A percentile compares a stretch with the other conserved stretches of the same genome.
These are phyloP conservation scores for Geotrichum restrictum DNA, from an alignment of 1,139 yeast species.

Conservation along the genomic window DNA sequence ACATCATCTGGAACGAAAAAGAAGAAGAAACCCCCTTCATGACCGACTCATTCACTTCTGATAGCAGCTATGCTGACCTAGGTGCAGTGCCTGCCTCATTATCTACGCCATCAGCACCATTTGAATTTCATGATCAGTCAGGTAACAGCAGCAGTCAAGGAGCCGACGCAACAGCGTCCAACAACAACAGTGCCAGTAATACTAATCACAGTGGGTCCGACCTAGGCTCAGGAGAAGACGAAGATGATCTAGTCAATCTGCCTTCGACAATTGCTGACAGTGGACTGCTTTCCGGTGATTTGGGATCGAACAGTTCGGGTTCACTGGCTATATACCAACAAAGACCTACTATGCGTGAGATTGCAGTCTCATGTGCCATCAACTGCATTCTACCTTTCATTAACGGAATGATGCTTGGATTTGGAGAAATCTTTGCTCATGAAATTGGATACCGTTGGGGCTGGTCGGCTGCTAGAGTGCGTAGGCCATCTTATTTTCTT, in stretches of 20 bases:
- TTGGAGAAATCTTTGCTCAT: conserved; percentile 93
- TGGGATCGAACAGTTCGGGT: background rate
- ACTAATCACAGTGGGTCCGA: too few species aligned
- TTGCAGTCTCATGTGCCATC: conserved; percentile 44
- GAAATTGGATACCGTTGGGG: conserved; percentile 80
- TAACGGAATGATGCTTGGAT: conserved; percentile 93
- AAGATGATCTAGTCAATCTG: background rate
- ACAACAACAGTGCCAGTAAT: background rate
- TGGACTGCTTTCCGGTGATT: background rate
- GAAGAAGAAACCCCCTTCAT: too few species aligned
- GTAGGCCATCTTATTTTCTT: conserved; percentile 21
- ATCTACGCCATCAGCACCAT: background rate
- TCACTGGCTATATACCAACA: background rate
- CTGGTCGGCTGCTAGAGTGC: conserved; percentile 72
- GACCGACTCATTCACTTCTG: background rate
- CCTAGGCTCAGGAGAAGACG: background rate
- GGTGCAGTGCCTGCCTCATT: background rate
- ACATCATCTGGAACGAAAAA: too few species aligned
- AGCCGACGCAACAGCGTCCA: background rate
- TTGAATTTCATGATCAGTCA: background rate
- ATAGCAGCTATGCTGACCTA: conserved; percentile 1
- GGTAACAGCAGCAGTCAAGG: background rate
- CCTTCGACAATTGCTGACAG: conserved; percentile 1
- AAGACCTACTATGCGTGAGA: conserved; percentile 9
- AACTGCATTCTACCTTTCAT: conserved; percentile 81